Evolutionary conservation across 2,329 filamentous ascomycete genomes (phyloP).

Genomic region (Ascosphaera aggregata): DNA sequence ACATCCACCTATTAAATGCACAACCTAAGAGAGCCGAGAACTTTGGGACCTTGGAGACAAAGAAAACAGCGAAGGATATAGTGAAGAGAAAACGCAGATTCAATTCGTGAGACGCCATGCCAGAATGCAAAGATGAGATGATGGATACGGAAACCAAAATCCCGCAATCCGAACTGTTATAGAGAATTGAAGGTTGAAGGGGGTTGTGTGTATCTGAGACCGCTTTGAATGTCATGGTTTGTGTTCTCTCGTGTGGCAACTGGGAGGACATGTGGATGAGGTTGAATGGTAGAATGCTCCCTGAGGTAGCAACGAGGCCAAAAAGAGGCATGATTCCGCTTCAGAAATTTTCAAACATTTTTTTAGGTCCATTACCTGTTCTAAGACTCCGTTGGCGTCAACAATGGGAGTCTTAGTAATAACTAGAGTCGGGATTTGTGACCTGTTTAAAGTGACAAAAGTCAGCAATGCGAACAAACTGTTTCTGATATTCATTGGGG

Average conservation of each 20-base stretch:
- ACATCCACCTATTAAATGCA: too few species aligned
- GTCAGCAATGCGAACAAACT: background rate
- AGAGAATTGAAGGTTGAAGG: background rate
- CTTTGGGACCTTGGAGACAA: background rate
- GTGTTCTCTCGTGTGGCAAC: too few species aligned
- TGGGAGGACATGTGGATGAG: too few species aligned
- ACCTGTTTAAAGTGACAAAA: conserved; percentile 1
- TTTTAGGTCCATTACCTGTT: background rate
- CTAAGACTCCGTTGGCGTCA: background rate
- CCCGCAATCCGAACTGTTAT: background rate
- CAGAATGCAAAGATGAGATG: background rate
- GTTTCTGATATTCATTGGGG: background rate
- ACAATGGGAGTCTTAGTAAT: conserved; percentile 2
- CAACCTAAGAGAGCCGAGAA: background rate
- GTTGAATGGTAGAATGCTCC: too few species aligned
- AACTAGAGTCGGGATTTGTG: conserved; percentile 3
- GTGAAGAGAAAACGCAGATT: background rate
- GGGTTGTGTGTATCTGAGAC: too few species aligned
- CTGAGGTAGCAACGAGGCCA: too few species aligned
- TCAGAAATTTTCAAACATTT: background rate
- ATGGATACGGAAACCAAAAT: background rate
- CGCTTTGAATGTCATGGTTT: too few species aligned
- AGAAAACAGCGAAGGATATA: background rate
- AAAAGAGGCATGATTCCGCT: too few species aligned
- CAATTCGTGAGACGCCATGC: background rate